These are phyloP conservation scores for Polytolypa hystricis DNA, from an alignment of 2,329 filamentous ascomycete genomes.

Conservation along the genomic window DNA sequence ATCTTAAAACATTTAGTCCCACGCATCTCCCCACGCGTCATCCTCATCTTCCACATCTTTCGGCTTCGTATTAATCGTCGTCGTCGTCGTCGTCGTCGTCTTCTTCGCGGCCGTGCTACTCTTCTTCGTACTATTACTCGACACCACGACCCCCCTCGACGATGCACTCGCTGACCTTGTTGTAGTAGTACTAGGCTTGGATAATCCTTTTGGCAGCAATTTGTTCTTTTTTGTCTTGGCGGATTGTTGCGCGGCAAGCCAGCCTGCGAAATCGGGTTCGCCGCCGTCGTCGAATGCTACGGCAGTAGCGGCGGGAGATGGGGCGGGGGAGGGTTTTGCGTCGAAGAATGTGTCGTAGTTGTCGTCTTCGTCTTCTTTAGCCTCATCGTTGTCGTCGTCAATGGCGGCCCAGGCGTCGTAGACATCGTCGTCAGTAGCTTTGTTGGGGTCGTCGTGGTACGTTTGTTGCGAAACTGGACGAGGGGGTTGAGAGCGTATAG, in stretches of 20 bases:
- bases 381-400: slow-evolving; percentile 45
- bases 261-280: slow-evolving; percentile 92
- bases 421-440: slow-evolving; percentile 49
- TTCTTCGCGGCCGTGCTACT: slow-evolving; percentile 37
- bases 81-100: slow-evolving; percentile 38
- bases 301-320: slow-evolving; percentile 21
- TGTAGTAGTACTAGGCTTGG: slow-evolving; percentile 35
- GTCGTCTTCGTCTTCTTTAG: slow-evolving; percentile 38
- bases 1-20: slow-evolving; percentile 29
- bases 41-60: slow-evolving; percentile 29
- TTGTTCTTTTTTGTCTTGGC: slow-evolving; percentile 60
- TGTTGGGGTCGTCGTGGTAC: slow-evolving; percentile 36
- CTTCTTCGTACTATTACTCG: slow-evolving; percentile 20
- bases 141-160: no score
- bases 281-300: slow-evolving; percentile 66
- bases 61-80: slow-evolving; percentile 60
- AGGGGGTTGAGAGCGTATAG: slow-evolving; percentile 18
- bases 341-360: slow-evolving; percentile 39
- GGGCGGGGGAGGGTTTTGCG: slow-evolving; percentile 20
- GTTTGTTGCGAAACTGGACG: slow-evolving; percentile 32
- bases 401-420: slow-evolving; percentile 65
- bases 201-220: slow-evolving; percentile 77
- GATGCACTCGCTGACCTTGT: slow-evolving; percentile 27
- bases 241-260: slow-evolving; percentile 76
- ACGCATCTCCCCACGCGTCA: slow-evolving; percentile 40